Conservation (phyloP, 2,329 filamentous ascomycete genomes). For the Penicillium crustosum region DNA sequence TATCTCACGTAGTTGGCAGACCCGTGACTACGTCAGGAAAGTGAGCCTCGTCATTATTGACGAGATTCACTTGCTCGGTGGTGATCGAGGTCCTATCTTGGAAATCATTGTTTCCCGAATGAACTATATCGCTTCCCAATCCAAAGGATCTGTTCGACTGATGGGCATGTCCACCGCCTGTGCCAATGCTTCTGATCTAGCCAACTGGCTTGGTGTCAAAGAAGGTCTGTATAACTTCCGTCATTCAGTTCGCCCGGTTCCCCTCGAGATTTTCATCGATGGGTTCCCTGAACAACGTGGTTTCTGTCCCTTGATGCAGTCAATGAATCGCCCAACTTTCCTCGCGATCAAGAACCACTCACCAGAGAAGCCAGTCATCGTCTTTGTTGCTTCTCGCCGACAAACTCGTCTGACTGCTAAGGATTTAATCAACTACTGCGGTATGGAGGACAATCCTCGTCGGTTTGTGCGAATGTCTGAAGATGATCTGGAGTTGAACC, state of each 20-base stretch:
- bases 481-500: constrained; percentile 84
- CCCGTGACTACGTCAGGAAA: constrained; percentile 90
- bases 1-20: constrained; percentile 98
- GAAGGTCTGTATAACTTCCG: constrained; percentile 95
- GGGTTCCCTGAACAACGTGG: constrained; percentile 93
- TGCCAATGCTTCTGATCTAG: constrained; percentile 90
- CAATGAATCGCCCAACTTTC: constrained; percentile 97
- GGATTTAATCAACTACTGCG: constrained; percentile 94
- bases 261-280: constrained; percentile 94
- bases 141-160: constrained; percentile 81
- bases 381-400: constrained; percentile 92
- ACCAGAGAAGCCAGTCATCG: constrained; percentile 94
- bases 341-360: constrained; percentile 95
- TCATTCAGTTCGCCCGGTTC: constrained; percentile 93
- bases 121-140: constrained; percentile 98
- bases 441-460: constrained; percentile 96
- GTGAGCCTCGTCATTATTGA: constrained; percentile 97
- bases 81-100: constrained; percentile 93
- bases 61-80: constrained; percentile 95
- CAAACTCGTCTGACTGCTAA: constrained; percentile 94
- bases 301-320: constrained; percentile 97
- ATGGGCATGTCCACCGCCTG: constrained; percentile 99
- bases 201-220: constrained; percentile 95
- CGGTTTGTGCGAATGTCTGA: constrained; percentile 93
- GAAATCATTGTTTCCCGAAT: constrained; percentile 92